phyloP scores from a whole-genome alignment of 2,329 filamentous ascomycete genomes.

The Nigrograna mackinnonii region DNA sequence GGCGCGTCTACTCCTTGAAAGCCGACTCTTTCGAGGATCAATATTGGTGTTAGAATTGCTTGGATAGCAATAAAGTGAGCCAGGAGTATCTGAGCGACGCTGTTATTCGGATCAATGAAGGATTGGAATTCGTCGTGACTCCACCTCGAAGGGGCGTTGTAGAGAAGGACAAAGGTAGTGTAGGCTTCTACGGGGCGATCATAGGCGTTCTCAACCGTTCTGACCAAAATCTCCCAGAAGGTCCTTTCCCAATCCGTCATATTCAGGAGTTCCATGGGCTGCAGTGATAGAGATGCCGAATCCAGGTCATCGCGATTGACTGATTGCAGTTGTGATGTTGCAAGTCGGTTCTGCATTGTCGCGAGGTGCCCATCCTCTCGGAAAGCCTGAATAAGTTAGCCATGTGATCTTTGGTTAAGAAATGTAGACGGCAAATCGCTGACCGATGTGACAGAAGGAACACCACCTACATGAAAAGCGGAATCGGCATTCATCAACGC shows the following conservation, averaged over 20 bases:
- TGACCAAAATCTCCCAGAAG: constrained; percentile 29
- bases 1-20: constrained; percentile 38
- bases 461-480: constrained; percentile 28
- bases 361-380: constrained; percentile 34
- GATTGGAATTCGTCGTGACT: constrained; percentile 45
- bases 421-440: not conserved
- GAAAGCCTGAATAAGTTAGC: constrained; percentile 24
- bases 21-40: constrained; percentile 35
- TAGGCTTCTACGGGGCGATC: constrained; percentile 40
- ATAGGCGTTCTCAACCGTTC: constrained; percentile 31
- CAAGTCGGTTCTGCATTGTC: constrained; percentile 32
- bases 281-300: constrained; percentile 31
- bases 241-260: constrained; percentile 30
- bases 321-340: constrained; percentile 14
- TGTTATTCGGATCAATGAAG: constrained; percentile 49
- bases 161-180: constrained; percentile 46
- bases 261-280: constrained; percentile 23
- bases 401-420: not conserved
- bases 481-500: constrained; percentile 21
- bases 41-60: constrained; percentile 47
- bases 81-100: constrained; percentile 47
- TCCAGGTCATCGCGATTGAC: constrained; percentile 33
- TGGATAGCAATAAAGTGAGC: constrained; percentile 53
- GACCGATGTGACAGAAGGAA: constrained; percentile 1
- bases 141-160: constrained; percentile 45